These are phyloP conservation scores for Chaetomiaceae sp. DNA, from an alignment of 2,329 filamentous ascomycete genomes.

Conservation along the genomic window DNA sequence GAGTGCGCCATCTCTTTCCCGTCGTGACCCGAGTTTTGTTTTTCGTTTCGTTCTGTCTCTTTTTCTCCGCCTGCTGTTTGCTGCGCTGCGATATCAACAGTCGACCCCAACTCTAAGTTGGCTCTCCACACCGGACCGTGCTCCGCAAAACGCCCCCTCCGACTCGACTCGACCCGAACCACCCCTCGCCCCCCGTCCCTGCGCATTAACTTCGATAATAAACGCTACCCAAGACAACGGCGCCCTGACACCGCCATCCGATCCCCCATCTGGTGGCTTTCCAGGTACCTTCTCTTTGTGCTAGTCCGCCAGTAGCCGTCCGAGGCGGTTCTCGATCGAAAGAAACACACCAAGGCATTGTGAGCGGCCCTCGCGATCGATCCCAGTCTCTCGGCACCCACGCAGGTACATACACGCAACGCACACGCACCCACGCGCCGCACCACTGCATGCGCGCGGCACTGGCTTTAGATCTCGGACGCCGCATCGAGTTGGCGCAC, in stretches of 20 bases:
- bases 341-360: not conserved
- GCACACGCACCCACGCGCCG: not conserved
- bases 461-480: not conserved
- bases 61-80: not conserved
- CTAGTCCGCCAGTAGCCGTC: not conserved
- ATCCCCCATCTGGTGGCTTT: too few species aligned
- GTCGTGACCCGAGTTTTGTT: not conserved
- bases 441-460: slow-evolving; percentile 3
- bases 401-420: not conserved
- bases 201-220: too few species aligned
- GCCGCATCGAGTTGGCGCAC: slow-evolving; percentile 2
- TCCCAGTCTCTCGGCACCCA: not conserved
- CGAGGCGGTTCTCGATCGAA: not conserved
- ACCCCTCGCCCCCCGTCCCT: too few species aligned
- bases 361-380: not conserved
- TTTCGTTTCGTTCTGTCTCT: not conserved
- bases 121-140: too few species aligned
- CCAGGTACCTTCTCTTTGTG: too few species aligned
- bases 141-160: too few species aligned
- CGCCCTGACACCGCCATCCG: too few species aligned
- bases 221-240: too few species aligned
- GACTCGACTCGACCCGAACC: not conserved
- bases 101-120: too few species aligned
- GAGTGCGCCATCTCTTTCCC: not conserved
- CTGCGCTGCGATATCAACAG: not conserved